Conservation (phyloP, 257 asterid genomes). For the Penstemon newberryi region DNA sequence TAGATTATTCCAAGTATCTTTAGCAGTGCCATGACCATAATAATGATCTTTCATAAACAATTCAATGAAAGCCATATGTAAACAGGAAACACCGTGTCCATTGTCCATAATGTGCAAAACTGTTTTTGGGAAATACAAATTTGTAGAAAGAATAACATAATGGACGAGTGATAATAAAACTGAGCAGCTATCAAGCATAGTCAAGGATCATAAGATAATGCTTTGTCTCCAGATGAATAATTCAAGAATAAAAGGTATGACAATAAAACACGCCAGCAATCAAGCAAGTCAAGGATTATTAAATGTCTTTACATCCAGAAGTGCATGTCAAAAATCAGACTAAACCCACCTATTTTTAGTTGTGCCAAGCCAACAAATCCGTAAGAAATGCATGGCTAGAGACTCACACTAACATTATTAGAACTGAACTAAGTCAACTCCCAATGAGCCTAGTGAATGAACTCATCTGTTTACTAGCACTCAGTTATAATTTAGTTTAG, state of each 20-base stretch:
- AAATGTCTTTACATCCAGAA: constrained; percentile 15
- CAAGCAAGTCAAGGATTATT: constrained; percentile 15
- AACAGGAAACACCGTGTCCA: background rate
- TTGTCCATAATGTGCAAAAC: constrained; percentile 7
- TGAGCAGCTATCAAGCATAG: no score
- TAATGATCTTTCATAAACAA: constrained; percentile 11
- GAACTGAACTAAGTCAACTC: background rate
- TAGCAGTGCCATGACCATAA: background rate
- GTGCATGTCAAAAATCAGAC: constrained; percentile 21
- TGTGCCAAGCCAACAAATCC: constrained; percentile 7
- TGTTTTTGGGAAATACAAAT: constrained; percentile 13
- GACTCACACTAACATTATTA: constrained; percentile 15
- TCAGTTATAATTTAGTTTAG: background rate
- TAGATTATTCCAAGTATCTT: constrained; percentile 23
- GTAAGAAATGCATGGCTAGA: constrained; percentile 8
- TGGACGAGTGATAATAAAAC: background rate
- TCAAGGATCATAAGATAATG: no score
- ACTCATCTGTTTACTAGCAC: background rate
- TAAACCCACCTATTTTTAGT: constrained; percentile 9
- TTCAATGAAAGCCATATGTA: constrained; percentile 1
- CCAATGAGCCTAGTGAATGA: background rate
- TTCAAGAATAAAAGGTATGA: background rate
- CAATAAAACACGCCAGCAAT: constrained; percentile 8
- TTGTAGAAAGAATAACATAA: background rate
- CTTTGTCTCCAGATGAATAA: no score